These are phyloP conservation scores for Arthrobotrys pseudoclavata DNA, from an alignment of 2,329 filamentous ascomycete genomes.

Conservation along the genomic window DNA sequence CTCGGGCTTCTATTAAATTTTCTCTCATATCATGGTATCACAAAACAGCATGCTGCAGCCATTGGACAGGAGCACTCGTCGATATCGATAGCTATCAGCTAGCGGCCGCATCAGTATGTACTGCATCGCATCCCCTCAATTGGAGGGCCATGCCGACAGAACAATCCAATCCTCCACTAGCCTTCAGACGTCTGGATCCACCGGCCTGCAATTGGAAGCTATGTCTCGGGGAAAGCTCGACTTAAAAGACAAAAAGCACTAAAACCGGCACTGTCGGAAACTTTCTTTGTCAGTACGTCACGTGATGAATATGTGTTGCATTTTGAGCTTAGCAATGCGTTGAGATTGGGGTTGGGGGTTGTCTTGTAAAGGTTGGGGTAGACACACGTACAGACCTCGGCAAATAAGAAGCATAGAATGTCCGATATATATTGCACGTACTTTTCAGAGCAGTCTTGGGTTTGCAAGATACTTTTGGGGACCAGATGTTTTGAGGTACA, in stretches of 20 bases:
- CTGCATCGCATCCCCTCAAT: neutral
- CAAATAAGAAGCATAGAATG: too few species aligned
- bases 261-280: neutral
- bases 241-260: neutral
- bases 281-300: neutral
- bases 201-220: constrained; percentile 1
- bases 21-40: constrained; percentile 2
- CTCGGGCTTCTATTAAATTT: constrained; percentile 45
- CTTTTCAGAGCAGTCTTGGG: too few species aligned
- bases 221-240: neutral
- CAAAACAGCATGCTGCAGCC: constrained; percentile 47
- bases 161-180: neutral
- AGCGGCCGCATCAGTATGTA: neutral
- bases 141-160: constrained; percentile 15
- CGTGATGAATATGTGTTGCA: neutral
- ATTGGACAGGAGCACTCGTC: constrained; percentile 49
- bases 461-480: too few species aligned
- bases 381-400: neutral
- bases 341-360: neutral
- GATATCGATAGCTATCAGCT: neutral
- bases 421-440: too few species aligned
- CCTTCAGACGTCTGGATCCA: constrained; percentile 4
- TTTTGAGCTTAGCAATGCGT: neutral
- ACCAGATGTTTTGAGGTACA: too few species aligned
- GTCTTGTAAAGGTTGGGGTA: neutral